Conservation (phyloP, 495 filamentous ascomycete species). For the Tricharina praecox region DNA sequence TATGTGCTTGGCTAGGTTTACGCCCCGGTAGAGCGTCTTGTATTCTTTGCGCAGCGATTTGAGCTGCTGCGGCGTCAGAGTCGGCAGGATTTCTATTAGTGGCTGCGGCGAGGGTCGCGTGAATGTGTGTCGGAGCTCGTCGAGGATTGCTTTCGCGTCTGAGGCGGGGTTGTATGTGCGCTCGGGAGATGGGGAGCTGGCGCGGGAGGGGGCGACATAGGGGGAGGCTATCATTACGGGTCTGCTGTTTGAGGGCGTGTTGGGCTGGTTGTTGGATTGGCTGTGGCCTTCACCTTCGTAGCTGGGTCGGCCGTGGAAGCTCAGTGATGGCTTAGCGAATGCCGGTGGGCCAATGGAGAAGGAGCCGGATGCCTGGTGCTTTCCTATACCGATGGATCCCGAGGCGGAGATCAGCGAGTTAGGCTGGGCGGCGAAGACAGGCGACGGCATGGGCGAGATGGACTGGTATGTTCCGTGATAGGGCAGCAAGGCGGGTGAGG, state of each 20-base stretch:
- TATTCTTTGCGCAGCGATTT: conserved; percentile 72
- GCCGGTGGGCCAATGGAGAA: conserved; percentile 20
- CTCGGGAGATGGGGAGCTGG: conserved; percentile 28
- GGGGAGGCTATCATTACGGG: no score
- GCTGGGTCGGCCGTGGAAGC: conserved; percentile 24
- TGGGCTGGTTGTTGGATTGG: conserved; percentile 1
- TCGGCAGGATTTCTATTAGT: conserved; percentile 69
- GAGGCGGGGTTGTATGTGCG: conserved; percentile 53
- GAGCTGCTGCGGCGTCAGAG: conserved; percentile 68
- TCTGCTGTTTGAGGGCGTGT: no score
- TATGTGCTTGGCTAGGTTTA: conserved; percentile 94
- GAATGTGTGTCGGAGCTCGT: conserved; percentile 53
- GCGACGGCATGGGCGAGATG: conserved; percentile 86
- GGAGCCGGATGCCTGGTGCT: conserved; percentile 7
- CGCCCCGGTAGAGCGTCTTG: conserved; percentile 69
- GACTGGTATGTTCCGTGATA: conserved; percentile 92
- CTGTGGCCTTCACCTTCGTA: conserved; percentile 20
- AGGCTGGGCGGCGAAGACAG: conserved; percentile 30
- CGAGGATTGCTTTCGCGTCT: conserved; percentile 58
- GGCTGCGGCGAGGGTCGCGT: conserved; percentile 47
- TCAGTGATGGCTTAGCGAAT: conserved; percentile 13
- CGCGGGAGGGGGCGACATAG: conserved; percentile 28
- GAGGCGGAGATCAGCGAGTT: conserved; percentile 23
- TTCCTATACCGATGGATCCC: conserved; percentile 8
- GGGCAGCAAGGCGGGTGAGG: conserved; percentile 74